A percentile compares a stretch with the other conserved stretches of the same genome.
Evolutionary conservation across 2,329 filamentous ascomycete genomes (phyloP).

Genomic region (Paraphoma chrysanthemicola): DNA sequence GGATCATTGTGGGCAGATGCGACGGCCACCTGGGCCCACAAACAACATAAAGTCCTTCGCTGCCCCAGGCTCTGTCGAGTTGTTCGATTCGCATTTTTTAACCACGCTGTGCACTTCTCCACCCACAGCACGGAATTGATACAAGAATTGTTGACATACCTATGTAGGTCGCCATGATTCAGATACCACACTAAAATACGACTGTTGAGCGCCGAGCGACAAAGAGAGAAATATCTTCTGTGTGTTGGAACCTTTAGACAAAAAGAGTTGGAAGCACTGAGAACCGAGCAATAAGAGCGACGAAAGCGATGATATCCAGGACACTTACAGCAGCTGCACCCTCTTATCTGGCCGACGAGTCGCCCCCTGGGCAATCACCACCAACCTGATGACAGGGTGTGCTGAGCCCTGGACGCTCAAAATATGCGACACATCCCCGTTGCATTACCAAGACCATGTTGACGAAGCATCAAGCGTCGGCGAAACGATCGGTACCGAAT

Average conservation of each 20-base stretch:
- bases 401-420: slow-evolving; percentile 5
- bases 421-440: slow-evolving; percentile 12
- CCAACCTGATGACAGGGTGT: slow-evolving; percentile 7
- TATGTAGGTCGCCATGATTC: slow-evolving; percentile 1
- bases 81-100: not conserved
- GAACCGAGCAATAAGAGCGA: not conserved
- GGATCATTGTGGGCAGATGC: slow-evolving; percentile 8
- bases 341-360: slow-evolving; percentile 14
- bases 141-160: not conserved
- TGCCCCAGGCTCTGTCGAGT: not conserved
- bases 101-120: not conserved
- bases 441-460: slow-evolving; percentile 6
- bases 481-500: not conserved
- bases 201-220: no score
- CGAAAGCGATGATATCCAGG: not conserved
- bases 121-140: not conserved
- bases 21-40: not conserved
- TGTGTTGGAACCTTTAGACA: not conserved
- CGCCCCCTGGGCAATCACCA: slow-evolving; percentile 3
- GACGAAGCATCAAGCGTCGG: not conserved
- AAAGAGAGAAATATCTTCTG: no score
- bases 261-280: not conserved
- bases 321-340: slow-evolving; percentile 1
- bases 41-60: slow-evolving; percentile 11
- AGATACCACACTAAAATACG: not conserved